phyloP scores from a whole-genome alignment of 1,284 basidiomycete species.

The Inonotus obliquus region DNA sequence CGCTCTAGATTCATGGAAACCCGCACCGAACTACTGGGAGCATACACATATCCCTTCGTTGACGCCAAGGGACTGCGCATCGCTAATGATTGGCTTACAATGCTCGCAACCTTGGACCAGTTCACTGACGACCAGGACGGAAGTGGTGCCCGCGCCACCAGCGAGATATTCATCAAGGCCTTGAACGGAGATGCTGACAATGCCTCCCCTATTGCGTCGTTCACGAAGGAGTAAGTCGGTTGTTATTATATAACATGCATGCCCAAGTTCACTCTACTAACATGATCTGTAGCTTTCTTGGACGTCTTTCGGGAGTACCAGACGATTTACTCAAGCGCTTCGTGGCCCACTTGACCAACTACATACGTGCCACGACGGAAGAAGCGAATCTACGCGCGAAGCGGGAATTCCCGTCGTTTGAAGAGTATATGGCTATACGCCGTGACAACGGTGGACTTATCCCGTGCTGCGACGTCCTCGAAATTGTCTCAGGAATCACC shows the following conservation, averaged over 20 bases:
- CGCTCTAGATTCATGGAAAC: constrained; percentile 54
- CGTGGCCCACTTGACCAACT: constrained; percentile 31
- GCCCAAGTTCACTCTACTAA: background rate
- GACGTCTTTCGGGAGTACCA: background rate
- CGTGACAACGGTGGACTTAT: constrained; percentile 38
- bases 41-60: constrained; percentile 57
- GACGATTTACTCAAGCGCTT: constrained; percentile 26
- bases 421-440: constrained; percentile 31
- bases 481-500: constrained; percentile 23
- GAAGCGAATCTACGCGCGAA: constrained; percentile 34
- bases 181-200: constrained; percentile 47
- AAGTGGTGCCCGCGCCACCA: constrained; percentile 48
- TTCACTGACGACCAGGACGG: constrained; percentile 62
- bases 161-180: constrained; percentile 48
- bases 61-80: constrained; percentile 53
- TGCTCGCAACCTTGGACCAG: constrained; percentile 66
- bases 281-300: background rate
- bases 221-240: constrained; percentile 8
- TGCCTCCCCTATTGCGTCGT: constrained; percentile 35
- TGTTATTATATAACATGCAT: no score
- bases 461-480: constrained; percentile 37
- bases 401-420: constrained; percentile 30
- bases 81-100: constrained; percentile 58
- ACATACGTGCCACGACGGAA: constrained; percentile 32
- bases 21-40: constrained; percentile 56